Evolutionary conservation across 2,329 filamentous ascomycete species (phyloP), one percentile per base, ranked within the genome.

Genomic region (Alternaria triticimaculans): DNA sequence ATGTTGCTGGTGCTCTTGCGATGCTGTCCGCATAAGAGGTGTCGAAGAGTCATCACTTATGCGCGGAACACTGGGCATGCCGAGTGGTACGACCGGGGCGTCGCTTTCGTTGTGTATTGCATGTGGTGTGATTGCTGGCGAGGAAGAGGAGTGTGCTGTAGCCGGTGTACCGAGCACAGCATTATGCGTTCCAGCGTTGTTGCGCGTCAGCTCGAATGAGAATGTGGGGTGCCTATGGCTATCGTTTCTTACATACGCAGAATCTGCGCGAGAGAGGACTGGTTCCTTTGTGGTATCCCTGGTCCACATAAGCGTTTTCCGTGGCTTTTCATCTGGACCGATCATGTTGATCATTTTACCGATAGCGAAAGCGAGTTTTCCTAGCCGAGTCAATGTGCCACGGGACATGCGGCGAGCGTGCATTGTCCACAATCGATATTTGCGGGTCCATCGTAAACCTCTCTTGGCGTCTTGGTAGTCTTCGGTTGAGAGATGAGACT

Each of bases 401-500:
- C 72, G 68, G 18, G 63, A 61, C 3, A 61, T 4, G 2, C 37
- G 11, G 3, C 72, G 71, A 33, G 66, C 41, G 15, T 50, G 50
- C 20, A 68, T 66, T 3, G 72, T 76, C 49, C 59, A 65, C 3
- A 57, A 57, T 21, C 73, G 55, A 48, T 74, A 76, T 6, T 44
- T 59, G 15, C 77, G 67, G 3, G 77, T 80, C 54, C 64, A 59
- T 4, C 63, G 54, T 6, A 80, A 60, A 3, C 78, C 78, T 6
- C 60, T 15, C 62, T 66, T 65, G 5, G 77, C 77, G 15, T 72
- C 68, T 2, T 63, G 26, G 49, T 78, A 79, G 51, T 72, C 57
- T 43, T 78, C 75, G 6, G 80, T 81, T 10, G 71, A 76, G 7
- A 82, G 67, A 54, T 78, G 77, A 5, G 75, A 76, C 46, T 82